These are phyloP conservation scores for Cryptococcus jaspeensis DNA, from an alignment of 1,284 basidiomycete species.

Conservation along the genomic window DNA sequence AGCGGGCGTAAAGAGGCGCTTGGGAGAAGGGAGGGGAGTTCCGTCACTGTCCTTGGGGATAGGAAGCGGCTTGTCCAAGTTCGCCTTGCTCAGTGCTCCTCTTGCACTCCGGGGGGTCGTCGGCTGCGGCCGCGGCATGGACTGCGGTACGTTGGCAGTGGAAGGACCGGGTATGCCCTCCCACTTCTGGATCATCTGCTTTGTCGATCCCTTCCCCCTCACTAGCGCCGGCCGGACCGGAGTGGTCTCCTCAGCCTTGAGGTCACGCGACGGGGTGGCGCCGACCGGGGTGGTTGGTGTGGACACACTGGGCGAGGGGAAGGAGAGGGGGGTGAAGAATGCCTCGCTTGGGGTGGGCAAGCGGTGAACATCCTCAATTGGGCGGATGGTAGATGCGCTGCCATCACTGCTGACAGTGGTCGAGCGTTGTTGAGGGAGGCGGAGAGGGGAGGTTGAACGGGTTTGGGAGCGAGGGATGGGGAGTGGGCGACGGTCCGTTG, in stretches of 20 bases:
- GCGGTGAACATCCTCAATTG: too few species aligned
- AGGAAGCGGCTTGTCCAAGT: too few species aligned
- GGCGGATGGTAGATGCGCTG: too few species aligned
- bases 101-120: too few species aligned
- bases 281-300: neutral
- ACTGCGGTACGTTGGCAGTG: neutral
- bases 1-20: conserved; percentile 5
- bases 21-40: conserved; percentile 1
- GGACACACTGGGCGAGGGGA: neutral
- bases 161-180: conserved; percentile 26
- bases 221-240: too few species aligned
- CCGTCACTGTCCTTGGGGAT: neutral
- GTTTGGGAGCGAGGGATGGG: neutral
- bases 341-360: too few species aligned
- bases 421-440: neutral
- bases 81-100: too few species aligned
- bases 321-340: neutral
- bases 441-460: neutral
- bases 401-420: neutral
- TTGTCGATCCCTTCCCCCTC: conserved; percentile 30
- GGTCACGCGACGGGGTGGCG: neutral
- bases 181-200: conserved; percentile 44
- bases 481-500: neutral
- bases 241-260: too few species aligned
- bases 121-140: neutral